Percentiles rank a stretch among this genome's conserved stretches.
Conservation (phyloP, 305 asterid species). For the Andrographis paniculata region DNA sequence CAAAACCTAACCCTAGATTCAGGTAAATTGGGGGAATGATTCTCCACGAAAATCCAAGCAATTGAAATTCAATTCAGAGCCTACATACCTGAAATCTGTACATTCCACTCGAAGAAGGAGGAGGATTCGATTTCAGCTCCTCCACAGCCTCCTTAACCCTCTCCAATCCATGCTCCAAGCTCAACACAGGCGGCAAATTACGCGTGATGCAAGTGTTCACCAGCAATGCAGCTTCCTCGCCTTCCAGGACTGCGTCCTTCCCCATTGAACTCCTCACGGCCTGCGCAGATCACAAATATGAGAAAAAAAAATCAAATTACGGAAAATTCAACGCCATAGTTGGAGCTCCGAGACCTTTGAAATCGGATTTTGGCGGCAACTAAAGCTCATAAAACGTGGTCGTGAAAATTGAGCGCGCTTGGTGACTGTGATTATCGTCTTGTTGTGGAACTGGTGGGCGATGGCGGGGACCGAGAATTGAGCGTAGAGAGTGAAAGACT, state of each 20-base stretch:
- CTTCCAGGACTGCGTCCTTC: conserved; percentile 37
- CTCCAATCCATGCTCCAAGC: conserved; percentile 71
- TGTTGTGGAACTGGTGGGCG: conserved; percentile 33
- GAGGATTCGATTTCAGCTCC: conserved; percentile 51
- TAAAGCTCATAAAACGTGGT: conserved; percentile 25
- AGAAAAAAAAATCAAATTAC: conserved; percentile 6
- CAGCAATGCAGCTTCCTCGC: conserved; percentile 71
- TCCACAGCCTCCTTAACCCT: conserved; percentile 60
- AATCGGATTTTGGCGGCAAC: conserved; percentile 29
- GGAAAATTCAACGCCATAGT: conserved; percentile 12
- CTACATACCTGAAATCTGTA: conserved; percentile 67
- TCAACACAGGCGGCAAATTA: conserved; percentile 66
- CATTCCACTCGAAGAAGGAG: conserved; percentile 71
- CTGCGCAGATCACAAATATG: conserved; percentile 26
- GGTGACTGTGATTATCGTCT: conserved; percentile 25
- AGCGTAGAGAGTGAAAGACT: conserved; percentile 24
- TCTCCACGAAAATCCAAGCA: conserved; percentile 10
- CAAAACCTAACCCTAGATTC: conserved; percentile 6
- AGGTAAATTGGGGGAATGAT: conserved; percentile 1
- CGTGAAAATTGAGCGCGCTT: conserved; percentile 24
- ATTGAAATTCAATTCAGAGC: conserved; percentile 7
- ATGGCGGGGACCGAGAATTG: conserved; percentile 24
- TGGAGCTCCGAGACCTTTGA: conserved; percentile 28
- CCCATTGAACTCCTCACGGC: conserved; percentile 46
- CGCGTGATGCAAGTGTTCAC: conserved; percentile 76